Evolutionary conservation across 352 stramenopile genomes (phyloP).

Genomic region (Phytophthora cactorum): DNA sequence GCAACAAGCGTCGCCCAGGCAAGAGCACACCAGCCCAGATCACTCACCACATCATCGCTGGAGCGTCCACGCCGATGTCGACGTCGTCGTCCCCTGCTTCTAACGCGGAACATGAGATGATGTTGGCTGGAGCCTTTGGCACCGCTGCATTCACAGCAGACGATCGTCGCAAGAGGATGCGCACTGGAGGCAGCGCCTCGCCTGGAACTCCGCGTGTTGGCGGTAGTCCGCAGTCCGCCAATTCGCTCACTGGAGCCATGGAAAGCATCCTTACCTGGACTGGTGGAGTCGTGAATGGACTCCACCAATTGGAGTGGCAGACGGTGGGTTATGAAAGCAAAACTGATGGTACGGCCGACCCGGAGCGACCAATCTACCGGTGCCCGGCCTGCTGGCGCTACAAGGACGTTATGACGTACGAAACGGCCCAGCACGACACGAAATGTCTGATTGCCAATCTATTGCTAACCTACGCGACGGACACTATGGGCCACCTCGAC

Average conservation of each 20-base stretch:
- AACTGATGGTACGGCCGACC: slow-evolving; percentile 67
- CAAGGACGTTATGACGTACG: slow-evolving; percentile 87
- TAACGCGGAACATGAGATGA: slow-evolving; percentile 70
- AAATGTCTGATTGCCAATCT: slow-evolving; percentile 88
- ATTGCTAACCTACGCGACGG: slow-evolving; percentile 79
- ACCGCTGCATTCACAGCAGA: slow-evolving; percentile 59
- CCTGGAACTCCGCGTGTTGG: slow-evolving; percentile 38
- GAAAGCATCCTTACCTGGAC: slow-evolving; percentile 82
- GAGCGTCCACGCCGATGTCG: slow-evolving; percentile 67
- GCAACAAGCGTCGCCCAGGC: slow-evolving; percentile 89
- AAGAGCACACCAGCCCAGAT: slow-evolving; percentile 59
- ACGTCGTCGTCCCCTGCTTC: slow-evolving; percentile 73
- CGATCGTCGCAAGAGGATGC: slow-evolving; percentile 76
- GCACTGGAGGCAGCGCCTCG: slow-evolving; percentile 37
- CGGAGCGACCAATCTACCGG: slow-evolving; percentile 80
- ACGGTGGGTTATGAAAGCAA: slow-evolving; percentile 84
- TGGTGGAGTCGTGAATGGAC: slow-evolving; percentile 69
- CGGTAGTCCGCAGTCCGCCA: slow-evolving; percentile 35
- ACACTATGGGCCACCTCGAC: slow-evolving; percentile 79
- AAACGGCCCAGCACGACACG: slow-evolving; percentile 81
- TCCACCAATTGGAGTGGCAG: slow-evolving; percentile 86
- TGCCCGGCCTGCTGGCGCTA: slow-evolving; percentile 86
- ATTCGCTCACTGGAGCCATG: slow-evolving; percentile 70
- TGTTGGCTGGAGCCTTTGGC: slow-evolving; percentile 49
- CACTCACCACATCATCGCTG: slow-evolving; percentile 80